Conservation (phyloP, 768 basidiomycete species). For the Mycena vitilis region DNA sequence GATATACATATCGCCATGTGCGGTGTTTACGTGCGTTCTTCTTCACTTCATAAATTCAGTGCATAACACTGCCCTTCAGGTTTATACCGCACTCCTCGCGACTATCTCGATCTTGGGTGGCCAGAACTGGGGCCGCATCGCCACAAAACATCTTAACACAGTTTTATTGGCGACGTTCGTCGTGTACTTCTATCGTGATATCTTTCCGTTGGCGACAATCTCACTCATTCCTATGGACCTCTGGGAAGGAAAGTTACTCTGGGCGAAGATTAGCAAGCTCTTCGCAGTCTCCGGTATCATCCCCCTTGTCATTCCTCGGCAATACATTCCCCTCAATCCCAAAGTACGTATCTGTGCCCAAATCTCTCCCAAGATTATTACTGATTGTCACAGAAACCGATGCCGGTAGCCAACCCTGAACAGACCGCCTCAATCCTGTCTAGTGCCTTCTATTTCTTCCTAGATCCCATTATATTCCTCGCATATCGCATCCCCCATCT, state of each 20-base stretch:
- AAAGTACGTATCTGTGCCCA: conserved; percentile 38
- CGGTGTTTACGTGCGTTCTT: conserved; percentile 4
- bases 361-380: neutral
- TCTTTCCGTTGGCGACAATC: conserved; percentile 68
- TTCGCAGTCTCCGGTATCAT: conserved; percentile 56
- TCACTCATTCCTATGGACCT: conserved; percentile 53
- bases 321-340: conserved; percentile 66
- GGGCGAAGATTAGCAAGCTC: conserved; percentile 50
- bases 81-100: conserved; percentile 11
- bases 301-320: conserved; percentile 63
- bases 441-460: conserved; percentile 58
- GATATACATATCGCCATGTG: conserved; percentile 6
- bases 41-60: neutral
- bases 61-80: neutral
- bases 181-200: conserved; percentile 63
- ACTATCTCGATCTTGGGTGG: neutral
- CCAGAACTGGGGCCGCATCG: neutral
- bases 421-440: conserved; percentile 63
- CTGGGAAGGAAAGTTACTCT: conserved; percentile 46
- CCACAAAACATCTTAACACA: conserved; percentile 8
- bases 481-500: conserved; percentile 58
- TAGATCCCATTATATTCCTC: conserved; percentile 61
- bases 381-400: conserved; percentile 38
- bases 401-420: conserved; percentile 51
- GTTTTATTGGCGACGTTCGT: conserved; percentile 51